These are phyloP conservation scores for Tarenaya hassleriana DNA, from an alignment of 345 rosid species.

Conservation along the genomic window DNA sequence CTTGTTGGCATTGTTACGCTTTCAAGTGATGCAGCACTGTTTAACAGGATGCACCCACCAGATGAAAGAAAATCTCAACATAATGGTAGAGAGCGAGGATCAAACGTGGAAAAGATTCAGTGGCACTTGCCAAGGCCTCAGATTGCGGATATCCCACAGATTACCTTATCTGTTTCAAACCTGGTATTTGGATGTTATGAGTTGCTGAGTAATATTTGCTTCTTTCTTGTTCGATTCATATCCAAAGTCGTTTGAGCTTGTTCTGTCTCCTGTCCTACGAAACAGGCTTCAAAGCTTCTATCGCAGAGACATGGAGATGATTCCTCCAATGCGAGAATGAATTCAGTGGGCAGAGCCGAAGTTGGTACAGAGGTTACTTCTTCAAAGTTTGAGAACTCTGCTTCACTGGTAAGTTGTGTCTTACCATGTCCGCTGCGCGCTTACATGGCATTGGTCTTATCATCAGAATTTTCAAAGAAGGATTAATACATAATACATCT, in stretches of 20 bases:
- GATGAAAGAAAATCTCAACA: constrained; percentile 28
- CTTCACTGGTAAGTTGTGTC: constrained; percentile 39
- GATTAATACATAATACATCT: neutral
- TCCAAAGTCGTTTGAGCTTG: constrained; percentile 5
- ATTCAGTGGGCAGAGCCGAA: constrained; percentile 30
- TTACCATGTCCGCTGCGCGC: too few species aligned
- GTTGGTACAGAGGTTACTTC: constrained; percentile 29
- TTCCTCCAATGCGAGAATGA: constrained; percentile 19
- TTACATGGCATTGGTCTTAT: neutral
- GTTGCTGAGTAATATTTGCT: constrained; percentile 2
- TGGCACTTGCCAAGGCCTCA: constrained; percentile 60
- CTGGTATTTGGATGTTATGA: constrained; percentile 51
- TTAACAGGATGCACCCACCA: constrained; percentile 35
- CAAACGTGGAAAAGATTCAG: constrained; percentile 42
- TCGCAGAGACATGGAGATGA: constrained; percentile 40
- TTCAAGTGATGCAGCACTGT: constrained; percentile 61
- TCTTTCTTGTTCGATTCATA: neutral
- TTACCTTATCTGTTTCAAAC: constrained; percentile 66
- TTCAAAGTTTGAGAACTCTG: constrained; percentile 37
- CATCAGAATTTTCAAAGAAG: neutral
- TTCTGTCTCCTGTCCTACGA: constrained; percentile 21
- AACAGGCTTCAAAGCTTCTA: constrained; percentile 54
- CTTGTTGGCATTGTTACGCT: constrained; percentile 64
- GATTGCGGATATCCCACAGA: constrained; percentile 38
- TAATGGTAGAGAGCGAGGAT: constrained; percentile 28